These are phyloP conservation scores for Pseudogymnoascus sp. DNA, from an alignment of 2,329 filamentous ascomycete species.

Conservation along the genomic window DNA sequence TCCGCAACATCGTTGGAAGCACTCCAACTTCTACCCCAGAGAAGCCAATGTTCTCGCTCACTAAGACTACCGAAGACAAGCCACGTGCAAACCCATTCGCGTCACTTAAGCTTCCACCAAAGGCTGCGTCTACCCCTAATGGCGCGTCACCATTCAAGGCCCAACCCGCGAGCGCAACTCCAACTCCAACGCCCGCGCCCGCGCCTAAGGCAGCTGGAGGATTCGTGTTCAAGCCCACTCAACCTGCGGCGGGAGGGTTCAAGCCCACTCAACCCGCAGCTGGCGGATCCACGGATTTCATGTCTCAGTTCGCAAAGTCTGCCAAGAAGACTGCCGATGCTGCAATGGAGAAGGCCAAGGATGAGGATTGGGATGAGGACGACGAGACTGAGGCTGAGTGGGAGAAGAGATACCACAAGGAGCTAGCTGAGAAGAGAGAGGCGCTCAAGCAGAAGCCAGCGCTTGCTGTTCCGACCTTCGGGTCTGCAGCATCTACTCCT, in stretches of 20 bases:
- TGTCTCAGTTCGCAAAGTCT: constrained; percentile 25
- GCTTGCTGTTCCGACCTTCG: constrained; percentile 16
- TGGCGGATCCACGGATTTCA: constrained; percentile 19
- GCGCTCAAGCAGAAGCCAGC: background rate
- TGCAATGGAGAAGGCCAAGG: constrained; percentile 25
- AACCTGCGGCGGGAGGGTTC: background rate
- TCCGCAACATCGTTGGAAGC: constrained; percentile 28
- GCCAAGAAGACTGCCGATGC: constrained; percentile 22
- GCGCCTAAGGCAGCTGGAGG: background rate
- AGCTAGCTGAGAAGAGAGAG: constrained; percentile 9
- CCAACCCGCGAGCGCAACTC: background rate
- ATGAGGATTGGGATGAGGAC: constrained; percentile 29
- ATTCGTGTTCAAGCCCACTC: background rate
- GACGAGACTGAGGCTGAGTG: constrained; percentile 21
- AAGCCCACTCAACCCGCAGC: background rate
- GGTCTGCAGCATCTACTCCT: constrained; percentile 18
- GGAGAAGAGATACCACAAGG: constrained; percentile 21
- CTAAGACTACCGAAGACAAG: constrained; percentile 11
- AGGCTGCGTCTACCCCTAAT: constrained; percentile 2
- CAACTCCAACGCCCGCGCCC: background rate
- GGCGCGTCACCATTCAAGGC: background rate
- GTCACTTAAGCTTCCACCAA: constrained; percentile 20
- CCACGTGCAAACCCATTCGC: constrained; percentile 27
- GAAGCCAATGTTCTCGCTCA: constrained; percentile 21
- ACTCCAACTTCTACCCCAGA: constrained; percentile 18